A percentile compares a stretch with the other conserved stretches of the same genome.
These are phyloP conservation scores for Vaccinium macrocarpon DNA, from an alignment of 148 eudicot genomes.

Conservation along the genomic window DNA sequence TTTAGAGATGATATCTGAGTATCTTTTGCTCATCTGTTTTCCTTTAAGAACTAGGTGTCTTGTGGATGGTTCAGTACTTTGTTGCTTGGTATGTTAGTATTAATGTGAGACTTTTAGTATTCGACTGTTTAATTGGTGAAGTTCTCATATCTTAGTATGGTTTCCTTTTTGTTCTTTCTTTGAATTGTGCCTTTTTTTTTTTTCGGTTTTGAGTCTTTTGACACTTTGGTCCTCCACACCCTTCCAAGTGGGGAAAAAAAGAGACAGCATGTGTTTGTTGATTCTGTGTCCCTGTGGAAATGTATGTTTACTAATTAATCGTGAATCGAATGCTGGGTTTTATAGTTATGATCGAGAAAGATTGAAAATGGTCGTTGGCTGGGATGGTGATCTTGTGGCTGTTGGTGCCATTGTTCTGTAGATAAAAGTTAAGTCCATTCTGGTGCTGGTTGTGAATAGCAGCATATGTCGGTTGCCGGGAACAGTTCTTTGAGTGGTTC, in stretches of 20 bases:
- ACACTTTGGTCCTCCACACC: not conserved
- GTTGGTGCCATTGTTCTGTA: conserved; percentile 32
- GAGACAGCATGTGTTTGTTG: not conserved
- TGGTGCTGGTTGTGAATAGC: conserved; percentile 20
- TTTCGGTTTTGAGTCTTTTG: not conserved
- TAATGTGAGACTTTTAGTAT: conserved; percentile 13
- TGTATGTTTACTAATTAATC: conserved; percentile 16
- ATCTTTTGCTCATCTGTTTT: not conserved
- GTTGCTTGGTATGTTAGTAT: conserved; percentile 12
- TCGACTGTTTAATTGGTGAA: not conserved
- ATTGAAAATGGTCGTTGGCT: conserved; percentile 29
- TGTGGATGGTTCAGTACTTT: not conserved
- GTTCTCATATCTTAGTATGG: not conserved
- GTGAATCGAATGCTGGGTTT: conserved; percentile 29
- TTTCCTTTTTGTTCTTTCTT: not conserved
- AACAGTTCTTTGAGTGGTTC: conserved; percentile 3
- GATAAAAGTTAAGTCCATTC: conserved; percentile 21
- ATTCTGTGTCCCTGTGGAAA: not conserved
- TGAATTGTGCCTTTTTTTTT: not conserved
- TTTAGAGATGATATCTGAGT: not conserved
- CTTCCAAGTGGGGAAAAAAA: not conserved
- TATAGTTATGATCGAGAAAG: conserved; percentile 54
- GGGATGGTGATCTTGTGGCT: conserved; percentile 40
- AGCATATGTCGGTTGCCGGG: conserved; percentile 14
- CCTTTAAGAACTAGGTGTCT: not conserved